Conservation (phyloP, 73 alveolate species). For the Paramecium primaurelia region DNA sequence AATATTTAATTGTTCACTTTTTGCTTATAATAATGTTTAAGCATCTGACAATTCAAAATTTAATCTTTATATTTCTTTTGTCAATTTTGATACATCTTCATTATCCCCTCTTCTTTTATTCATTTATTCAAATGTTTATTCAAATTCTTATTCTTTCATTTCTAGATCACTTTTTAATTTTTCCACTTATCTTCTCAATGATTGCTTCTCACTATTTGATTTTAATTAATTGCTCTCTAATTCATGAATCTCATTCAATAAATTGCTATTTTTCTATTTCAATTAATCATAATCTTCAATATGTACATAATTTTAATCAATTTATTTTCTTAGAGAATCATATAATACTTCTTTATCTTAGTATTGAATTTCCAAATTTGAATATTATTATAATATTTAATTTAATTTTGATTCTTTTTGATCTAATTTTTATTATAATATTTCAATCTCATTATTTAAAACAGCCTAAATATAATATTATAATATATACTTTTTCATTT, state of each 20-base stretch:
- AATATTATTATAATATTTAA: not conserved
- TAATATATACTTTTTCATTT: not conserved
- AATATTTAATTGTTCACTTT: not conserved
- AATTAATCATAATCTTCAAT: not conserved
- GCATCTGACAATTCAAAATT: not conserved
- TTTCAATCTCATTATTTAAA: not conserved
- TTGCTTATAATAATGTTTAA: not conserved
- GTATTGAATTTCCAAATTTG: not conserved
- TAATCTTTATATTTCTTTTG: slow-evolving; percentile 11
- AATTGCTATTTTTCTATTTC: not conserved
- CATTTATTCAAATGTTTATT: not conserved
- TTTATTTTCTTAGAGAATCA: not conserved
- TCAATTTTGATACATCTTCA: not conserved
- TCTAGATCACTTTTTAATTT: not conserved
- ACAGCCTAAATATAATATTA: not conserved
- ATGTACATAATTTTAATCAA: slow-evolving; percentile 4
- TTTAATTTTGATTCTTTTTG: not conserved
- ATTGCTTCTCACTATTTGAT: not conserved
- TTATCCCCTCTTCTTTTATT: not conserved
- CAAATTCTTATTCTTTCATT: not conserved
- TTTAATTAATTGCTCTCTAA: not conserved
- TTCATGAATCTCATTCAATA: not conserved
- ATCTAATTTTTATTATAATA: not conserved
- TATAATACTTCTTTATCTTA: not conserved
- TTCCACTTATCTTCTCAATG: not conserved